Conservation (phyloP, 2,329 filamentous ascomycete species). For the Trichoderma oligosporum region DNA sequence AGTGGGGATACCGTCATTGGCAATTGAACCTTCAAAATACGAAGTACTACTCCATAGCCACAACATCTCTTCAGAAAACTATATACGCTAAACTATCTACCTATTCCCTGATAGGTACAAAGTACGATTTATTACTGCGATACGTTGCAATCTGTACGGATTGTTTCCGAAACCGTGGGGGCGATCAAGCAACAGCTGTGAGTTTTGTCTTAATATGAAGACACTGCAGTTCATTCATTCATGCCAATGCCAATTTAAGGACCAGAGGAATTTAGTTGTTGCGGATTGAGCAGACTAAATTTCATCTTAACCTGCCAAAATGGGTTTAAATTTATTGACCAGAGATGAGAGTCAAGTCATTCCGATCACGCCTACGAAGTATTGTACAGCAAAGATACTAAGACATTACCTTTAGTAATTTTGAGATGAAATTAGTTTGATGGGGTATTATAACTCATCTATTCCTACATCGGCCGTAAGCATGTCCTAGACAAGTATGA, state of each 20-base stretch:
- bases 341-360: neutral
- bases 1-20: constrained; percentile 18
- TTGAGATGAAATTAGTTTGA: neutral
- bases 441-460: neutral
- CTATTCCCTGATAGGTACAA: neutral
- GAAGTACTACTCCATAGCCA: too few relatives aligned
- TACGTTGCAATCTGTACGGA: neutral
- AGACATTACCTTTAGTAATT: too few relatives aligned
- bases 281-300: neutral
- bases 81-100: neutral
- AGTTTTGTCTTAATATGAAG: neutral
- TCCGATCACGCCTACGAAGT: neutral
- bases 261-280: neutral
- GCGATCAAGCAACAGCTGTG: neutral
- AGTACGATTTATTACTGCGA: neutral
- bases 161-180: neutral
- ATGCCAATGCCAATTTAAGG: too few relatives aligned
- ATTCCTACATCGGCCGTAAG: neutral
- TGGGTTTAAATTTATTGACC: neutral
- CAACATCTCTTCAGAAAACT: neutral
- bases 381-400: too few relatives aligned
- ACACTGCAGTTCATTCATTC: neutral
- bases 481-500: neutral
- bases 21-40: neutral
- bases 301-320: neutral